Evolutionary conservation across 306 rosid species (phyloP), one percentile per base, ranked within the genome.

Genomic region (Spatholobus suberectus): DNA sequence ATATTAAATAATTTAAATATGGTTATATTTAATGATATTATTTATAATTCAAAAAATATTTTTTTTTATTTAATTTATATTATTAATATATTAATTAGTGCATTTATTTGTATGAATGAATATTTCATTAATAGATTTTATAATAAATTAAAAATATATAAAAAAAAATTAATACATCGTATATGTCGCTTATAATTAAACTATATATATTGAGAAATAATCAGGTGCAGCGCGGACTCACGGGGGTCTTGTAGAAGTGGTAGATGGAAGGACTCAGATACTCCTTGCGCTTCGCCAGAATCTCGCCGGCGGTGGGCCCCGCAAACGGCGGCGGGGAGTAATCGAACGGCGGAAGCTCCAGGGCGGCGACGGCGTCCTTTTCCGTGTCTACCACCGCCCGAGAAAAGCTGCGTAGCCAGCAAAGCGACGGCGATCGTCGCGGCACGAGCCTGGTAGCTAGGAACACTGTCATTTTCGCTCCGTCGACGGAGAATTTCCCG

Each of bases 271-370:
- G 98, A 83, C 90, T 92, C 76, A 94, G 94, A 78, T 82, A 89
- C 74, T 87, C 85, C 76, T 81, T 87, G 51, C 98, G 97, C 90
- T 94, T 92, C 61, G 95, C 90, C 52, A 94, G 41, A 79, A 94
- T 89, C 89, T 94, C 90, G 2, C 59, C 88, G 32, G 87, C 84
- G 43, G 90, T 41, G 44, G 97, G 95, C 1, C 98, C 98, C 13
- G 83, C 55, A 86, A 92, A 94, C 21, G 97, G 94, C 18, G 90
- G 87, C 44, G 98, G 98, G 54, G 91, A 65, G 90, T 87, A 94
- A 76, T 90, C 90, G 80, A 90, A 92, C 47, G 89, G 90, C 38
- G 98, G 98, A 62, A 92, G 76, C 27, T 85, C 72, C 6, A 78
- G 89, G 20, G 47, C 6, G 15, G 26, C 82, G 40, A 37, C 80